Evolutionary conservation across 192 early-diverging fungal species (phyloP), one percentile per base, ranked within the genome.

Genomic region (Backusella morwellensis): DNA sequence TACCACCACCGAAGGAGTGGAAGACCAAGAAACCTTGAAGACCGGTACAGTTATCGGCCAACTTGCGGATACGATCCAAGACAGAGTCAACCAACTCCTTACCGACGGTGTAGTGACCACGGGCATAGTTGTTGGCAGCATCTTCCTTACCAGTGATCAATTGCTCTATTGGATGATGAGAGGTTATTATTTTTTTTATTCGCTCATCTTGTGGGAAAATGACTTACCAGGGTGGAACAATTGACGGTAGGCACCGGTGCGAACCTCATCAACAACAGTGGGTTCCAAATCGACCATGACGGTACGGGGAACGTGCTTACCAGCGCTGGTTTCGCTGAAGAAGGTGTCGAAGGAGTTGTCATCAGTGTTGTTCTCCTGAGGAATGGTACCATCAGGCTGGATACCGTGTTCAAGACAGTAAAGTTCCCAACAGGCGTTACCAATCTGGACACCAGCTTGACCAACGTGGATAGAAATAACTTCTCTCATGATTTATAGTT

Each of bases 381-480:
- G 71, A 44, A 96, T 88, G 73, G 87, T 88, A 79, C 97, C 97
- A 83, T 99, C 97, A 77, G 97, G 96, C 82, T 94, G 91, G 82
- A 99, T 96, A 76, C 97, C 97, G 89, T 99, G 98, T 86, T 99
- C 98, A 67, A 92, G 88, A 81, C 91, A 95, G 86, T 92, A 93
- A 69, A 99, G 94, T 88, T 99, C 98, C 98, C 98, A 99, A 88
- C 98, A 99, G 90, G 97, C 95, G 91, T 98, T 98, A 94, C 98
- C 98, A 82, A 99, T 99, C 86, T 99, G 98, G 85, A 99, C 96
- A 98, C 98, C 98, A 82, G 98, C 98, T 87, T 96, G 81, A 82
- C 76, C 90, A 78, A 93, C 91, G 86, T 93, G 92, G 87, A 93
- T 88, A 50, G 92, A 93, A 82, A 93, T 93, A 84, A 92, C 90